Base-by-base conservation (phyloP, 805 yeast species). In the Candida xiaguanensis region DNA sequence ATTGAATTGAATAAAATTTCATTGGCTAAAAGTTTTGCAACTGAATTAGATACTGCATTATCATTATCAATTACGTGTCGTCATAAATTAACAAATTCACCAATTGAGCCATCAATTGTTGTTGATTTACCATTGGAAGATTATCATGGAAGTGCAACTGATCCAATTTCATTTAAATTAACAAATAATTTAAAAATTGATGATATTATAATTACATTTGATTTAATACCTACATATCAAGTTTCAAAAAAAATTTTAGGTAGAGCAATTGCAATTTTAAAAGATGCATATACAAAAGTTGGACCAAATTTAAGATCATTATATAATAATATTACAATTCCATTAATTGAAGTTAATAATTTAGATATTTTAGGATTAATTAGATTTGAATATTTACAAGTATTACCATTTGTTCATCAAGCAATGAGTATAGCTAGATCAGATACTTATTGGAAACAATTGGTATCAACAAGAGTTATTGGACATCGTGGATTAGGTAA, bases 401-500 rank as follows among this genome's bases (percentile, higher is more conserved):
- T 87, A 4, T 77, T 73, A 9, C 82, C 96, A 2, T 91, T 90
- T 53, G 55, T 56, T 26, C 95, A 88, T 56, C 79, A 80, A 7
- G 73, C 75, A 29, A 77, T 83, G 80, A 73, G 75, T 8, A 62
- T 83, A n/a, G 70, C 61, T 45, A 67, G 84, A 49, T 75, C 87
- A 1, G 84, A 85, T 38, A 82, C 93, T 1, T 90, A 89, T 63
- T 91, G 97, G 97, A 86, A 85, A 53, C 87, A 93, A 11, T 67
- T 88, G 39, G 89, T 85, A 4, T 77, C 91, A 0, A 86, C 96
- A 1, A 73, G 96, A 43, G 95, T 91, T 18, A 91, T 91, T 62
- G 98, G 98, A 2, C 98, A 91, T 61, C 77, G 98, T 53, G 98
- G 98, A 4, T 69, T 88, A 47, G 98, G 98, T 49, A 90, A 89